Evolutionary conservation across 345 rosid species (phyloP).

Genomic region (Hibiscus trionum): DNA sequence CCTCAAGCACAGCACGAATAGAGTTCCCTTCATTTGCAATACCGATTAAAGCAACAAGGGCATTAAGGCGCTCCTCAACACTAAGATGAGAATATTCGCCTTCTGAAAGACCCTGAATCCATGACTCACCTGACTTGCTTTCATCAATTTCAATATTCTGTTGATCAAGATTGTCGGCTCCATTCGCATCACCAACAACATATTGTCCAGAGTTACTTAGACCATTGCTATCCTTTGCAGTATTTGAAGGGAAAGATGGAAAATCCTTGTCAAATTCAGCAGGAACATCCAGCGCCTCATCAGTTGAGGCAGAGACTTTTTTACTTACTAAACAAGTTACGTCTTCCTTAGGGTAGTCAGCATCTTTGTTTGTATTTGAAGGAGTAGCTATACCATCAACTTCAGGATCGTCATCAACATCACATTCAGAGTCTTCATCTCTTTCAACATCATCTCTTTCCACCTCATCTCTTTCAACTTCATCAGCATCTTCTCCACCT

Average conservation of each 20-base stretch:
- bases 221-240: slow-evolving; percentile 28
- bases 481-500: slow-evolving; percentile 79
- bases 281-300: slow-evolving; percentile 25
- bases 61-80: slow-evolving; percentile 93
- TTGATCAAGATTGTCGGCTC: slow-evolving; percentile 30
- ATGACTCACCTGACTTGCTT: slow-evolving; percentile 68
- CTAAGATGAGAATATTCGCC: slow-evolving; percentile 91
- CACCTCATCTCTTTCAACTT: slow-evolving; percentile 69
- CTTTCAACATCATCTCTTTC: slow-evolving; percentile 64
- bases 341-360: slow-evolving; percentile 31
- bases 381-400: slow-evolving; percentile 70
- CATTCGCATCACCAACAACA: slow-evolving; percentile 30
- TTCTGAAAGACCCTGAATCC: slow-evolving; percentile 92
- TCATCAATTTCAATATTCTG: slow-evolving; percentile 66
- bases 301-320: slow-evolving; percentile 29
- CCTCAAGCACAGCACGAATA: slow-evolving; percentile 90
- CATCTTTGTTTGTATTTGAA: slow-evolving; percentile 37
- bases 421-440: slow-evolving; percentile 85
- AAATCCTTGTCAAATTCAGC: slow-evolving; percentile 36
- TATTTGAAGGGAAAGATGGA: slow-evolving; percentile 33
- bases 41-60: slow-evolving; percentile 73
- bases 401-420: slow-evolving; percentile 93
- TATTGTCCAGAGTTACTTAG: slow-evolving; percentile 25
- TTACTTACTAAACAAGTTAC: slow-evolving; percentile 37
- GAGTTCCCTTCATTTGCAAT: slow-evolving; percentile 93